Percentiles rank a stretch among this genome's conserved stretches.
Evolutionary conservation across 2,329 filamentous ascomycete genomes (phyloP).

Genomic region (Exophiala viscosa): DNA sequence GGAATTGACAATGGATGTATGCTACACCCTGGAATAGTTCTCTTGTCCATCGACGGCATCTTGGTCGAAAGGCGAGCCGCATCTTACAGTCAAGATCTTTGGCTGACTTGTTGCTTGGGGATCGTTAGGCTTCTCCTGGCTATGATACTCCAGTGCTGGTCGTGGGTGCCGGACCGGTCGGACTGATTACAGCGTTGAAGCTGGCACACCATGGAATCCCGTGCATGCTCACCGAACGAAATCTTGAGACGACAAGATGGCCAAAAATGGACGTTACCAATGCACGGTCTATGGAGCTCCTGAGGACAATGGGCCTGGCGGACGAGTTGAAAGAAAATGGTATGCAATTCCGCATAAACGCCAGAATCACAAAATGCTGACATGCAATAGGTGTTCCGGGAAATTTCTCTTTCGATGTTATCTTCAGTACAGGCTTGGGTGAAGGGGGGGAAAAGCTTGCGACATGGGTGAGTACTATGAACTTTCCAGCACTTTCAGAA

Average conservation of each 20-base stretch:
- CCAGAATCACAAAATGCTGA: not conserved
- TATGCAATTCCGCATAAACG: not conserved
- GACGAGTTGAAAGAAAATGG: not conserved
- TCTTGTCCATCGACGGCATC: too few relatives aligned
- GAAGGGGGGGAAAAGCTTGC: conserved; percentile 1
- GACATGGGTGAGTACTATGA: conserved; percentile 4
- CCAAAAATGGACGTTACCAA: conserved; percentile 40
- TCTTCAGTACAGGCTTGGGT: conserved; percentile 4
- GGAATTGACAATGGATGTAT: too few relatives aligned
- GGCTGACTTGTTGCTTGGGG: too few relatives aligned
- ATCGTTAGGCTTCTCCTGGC: too few relatives aligned
- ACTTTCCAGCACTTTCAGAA: not conserved
- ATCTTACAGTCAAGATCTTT: too few relatives aligned
- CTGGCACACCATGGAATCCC: conserved; percentile 20
- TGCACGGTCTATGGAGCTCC: conserved; percentile 34
- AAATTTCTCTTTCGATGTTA: conserved; percentile 5
- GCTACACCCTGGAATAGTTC: too few relatives aligned
- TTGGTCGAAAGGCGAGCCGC: too few relatives aligned
- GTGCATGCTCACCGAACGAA: conserved; percentile 28
- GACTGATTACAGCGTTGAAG: conserved; percentile 25
- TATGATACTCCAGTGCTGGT: conserved; percentile 17
- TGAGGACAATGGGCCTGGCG: conserved; percentile 10
- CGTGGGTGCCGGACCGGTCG: conserved; percentile 30
- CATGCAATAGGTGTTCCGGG: conserved; percentile 1
- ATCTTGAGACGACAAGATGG: conserved; percentile 32